Base-by-base conservation (phyloP, 2,329 filamentous ascomycete species). In the Pyrenochaeta sp. region DNA sequence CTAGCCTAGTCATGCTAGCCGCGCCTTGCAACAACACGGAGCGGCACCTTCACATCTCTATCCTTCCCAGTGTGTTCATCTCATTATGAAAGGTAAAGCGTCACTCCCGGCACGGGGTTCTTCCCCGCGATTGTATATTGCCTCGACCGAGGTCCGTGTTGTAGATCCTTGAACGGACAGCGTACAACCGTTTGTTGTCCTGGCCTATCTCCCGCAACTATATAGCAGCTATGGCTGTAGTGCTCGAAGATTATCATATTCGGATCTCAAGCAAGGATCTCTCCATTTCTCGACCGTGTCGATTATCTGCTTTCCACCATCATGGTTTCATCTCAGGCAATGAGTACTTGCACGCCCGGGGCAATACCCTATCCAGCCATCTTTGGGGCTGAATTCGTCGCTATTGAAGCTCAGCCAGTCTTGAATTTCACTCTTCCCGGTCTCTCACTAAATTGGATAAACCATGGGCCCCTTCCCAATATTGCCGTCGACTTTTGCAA, bases 401-500 rank as follows among this genome's bases (percentile, higher is more conserved):
- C 20, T 22, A 37, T 37, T 22, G 34, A 37, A 37, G 34, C 22
- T 15, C 21, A 22, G 13, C 20, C 34, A 37, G 21, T 26, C 13
- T 13, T 24, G 20, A 26, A 37, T 18, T 37, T 2, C 21, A 14
- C 22, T 37, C 7, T 7, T 11, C n/a, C 34, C 18, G 20, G 22
- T 24, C 24, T 10, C 14, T 10, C 14, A 13, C 24, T 13, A 11
- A 27, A n/a, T 27, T 27, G 24, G 24, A 23, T 36, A 21, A 53
- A 53, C 17, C 46, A 55, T 38, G 45, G 45, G n/a, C 13, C 35
- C n/a, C 24, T 48, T 13, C 30, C 29, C 10, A 18, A 19, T 4
- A 29, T 31, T 7, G n/a, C 15, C 22, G 21, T 49, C n/a, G 31
- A 46, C 29, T 60, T 57, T 30, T 59, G 57, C 41, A 59, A 61